Conservation (phyloP, 169 alveolate genomes). For the Condylostoma magnum region DNA sequence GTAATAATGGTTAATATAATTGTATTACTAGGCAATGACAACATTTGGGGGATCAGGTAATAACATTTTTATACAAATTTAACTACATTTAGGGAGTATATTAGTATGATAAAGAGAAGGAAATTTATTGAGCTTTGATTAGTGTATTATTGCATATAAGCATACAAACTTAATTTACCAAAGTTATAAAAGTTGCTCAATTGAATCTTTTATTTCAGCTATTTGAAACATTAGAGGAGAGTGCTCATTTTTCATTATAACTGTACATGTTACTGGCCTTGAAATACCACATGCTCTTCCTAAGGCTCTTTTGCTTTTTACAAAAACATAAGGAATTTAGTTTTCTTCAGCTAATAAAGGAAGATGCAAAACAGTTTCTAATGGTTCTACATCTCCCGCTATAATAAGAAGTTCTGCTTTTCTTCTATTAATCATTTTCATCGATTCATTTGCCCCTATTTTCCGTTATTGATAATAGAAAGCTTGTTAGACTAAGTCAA, state of each 20-base stretch:
- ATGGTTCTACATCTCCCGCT: slow-evolving; percentile 99
- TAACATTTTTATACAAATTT: no score
- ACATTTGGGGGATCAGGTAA: no score
- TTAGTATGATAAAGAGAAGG: no score
- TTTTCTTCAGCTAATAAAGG: slow-evolving; percentile 99
- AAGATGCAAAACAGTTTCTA: slow-evolving; percentile 97
- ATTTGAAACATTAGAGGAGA: slow-evolving; percentile 28
- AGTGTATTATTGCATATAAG: no score
- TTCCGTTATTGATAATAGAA: slow-evolving; percentile 92
- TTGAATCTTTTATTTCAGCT: slow-evolving; percentile 28
- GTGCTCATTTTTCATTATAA: slow-evolving; percentile 72
- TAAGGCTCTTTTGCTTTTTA: slow-evolving; percentile 93
- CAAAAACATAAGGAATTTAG: slow-evolving; percentile 98
- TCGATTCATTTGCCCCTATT: slow-evolving; percentile 95
- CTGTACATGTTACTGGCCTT: slow-evolving; percentile 97
- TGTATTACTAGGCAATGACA: no score
- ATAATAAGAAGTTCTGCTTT: slow-evolving; percentile 95
- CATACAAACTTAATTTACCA: no score
- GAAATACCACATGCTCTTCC: slow-evolving; percentile 99
- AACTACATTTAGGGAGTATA: no score
- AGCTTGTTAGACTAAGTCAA: slow-evolving; percentile 93
- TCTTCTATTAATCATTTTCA: slow-evolving; percentile 97
- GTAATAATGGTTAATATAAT: no score
- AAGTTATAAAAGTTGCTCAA: slow-evolving; percentile 31
- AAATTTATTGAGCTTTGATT: no score